phyloP scores from a whole-genome alignment of 2,329 filamentous ascomycete species.

The Talaromyces atroroseus region DNA sequence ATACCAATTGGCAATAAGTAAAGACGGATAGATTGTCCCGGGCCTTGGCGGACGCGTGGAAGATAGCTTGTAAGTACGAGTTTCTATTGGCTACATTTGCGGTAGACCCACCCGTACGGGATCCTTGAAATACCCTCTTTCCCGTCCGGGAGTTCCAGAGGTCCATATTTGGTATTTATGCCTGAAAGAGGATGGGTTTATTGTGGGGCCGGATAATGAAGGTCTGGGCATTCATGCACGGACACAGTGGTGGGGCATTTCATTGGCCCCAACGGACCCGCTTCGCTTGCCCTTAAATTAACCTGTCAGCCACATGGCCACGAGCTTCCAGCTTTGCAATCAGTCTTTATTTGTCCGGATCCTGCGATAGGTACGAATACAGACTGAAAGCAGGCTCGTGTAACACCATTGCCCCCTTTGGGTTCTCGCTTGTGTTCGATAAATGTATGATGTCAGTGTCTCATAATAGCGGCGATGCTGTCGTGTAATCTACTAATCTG shows the following conservation, averaged over 20 bases:
- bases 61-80: background rate
- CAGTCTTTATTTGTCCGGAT: no score
- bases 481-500: background rate
- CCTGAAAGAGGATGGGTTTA: background rate
- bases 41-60: background rate
- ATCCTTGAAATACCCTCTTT: background rate
- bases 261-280: background rate
- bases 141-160: background rate
- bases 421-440: no score
- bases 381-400: no score
- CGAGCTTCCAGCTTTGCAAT: background rate
- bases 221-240: constrained; percentile 2
- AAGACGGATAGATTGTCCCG: background rate
- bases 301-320: constrained; percentile 11
- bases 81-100: no score
- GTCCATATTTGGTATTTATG: background rate
- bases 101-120: background rate
- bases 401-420: background rate
- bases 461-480: no score
- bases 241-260: background rate
- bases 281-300: constrained; percentile 2
- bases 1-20: background rate
- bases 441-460: no score
- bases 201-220: background rate
- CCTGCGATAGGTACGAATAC: no score